Evolutionary conservation across 1,284 basidiomycete species (phyloP), one percentile per base, ranked within the genome.

Genomic region (Ganoderma leucocontextum): DNA sequence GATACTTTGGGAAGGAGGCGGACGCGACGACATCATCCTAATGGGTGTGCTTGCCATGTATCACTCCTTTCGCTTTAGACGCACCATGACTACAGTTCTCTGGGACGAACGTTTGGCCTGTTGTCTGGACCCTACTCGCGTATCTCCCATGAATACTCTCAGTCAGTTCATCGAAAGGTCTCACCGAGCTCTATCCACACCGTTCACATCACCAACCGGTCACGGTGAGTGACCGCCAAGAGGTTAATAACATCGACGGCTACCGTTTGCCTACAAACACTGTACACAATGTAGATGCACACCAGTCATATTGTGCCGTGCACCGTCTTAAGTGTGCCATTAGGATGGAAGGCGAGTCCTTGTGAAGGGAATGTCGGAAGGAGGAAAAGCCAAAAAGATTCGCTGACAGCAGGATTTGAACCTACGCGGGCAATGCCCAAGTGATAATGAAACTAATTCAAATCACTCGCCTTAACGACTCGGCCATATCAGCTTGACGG

Each of bases 391-490:
- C 4, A 72, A 78, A 88, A 87, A 82, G 73, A 75, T 80, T 80
- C 89, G 89, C 87, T 89, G 87, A 87, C 86, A 89, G 87, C 88
- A 91, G 89, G 90, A 87, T 90, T 90, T 88, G 89, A 90, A 90
- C 89, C 88, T 90, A 88, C 87, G 89, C 89, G 87, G 86, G 86
- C 82, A 86, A 85, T 84, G 82, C 85, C 86, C 89, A 91, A 90
- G 88, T 90, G 90, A 91, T 91, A 79, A 61, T 80, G 82, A 85
- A 74, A 75, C 72, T 6, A 64, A 80, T 89, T 89, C 87, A 89
- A 89, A 88, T 88, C 89, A 88, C 86, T 89, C 89, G 87, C 89
- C 89, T 90, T 91, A 91, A 91, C 89, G 87, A 91, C 90, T 91
- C 89, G 89, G 90, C 88, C 89, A 91, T 90, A 86, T 87, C 88